Conservation (phyloP, 352 stramenopile species). For the Pythium coloratum region DNA sequence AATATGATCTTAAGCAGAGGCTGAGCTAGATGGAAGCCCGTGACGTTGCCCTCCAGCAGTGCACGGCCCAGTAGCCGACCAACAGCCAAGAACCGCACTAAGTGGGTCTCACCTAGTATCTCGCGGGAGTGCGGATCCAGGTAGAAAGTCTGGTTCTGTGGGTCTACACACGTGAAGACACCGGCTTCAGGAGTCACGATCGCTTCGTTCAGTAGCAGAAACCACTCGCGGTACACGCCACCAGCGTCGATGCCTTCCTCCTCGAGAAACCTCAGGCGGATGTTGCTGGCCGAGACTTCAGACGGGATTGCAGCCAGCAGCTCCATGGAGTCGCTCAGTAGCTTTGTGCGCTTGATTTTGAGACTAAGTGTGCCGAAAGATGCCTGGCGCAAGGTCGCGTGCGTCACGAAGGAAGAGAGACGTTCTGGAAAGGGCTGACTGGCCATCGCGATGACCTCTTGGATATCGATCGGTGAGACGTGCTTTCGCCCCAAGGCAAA, state of each 20-base stretch:
- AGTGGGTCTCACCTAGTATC: slow-evolving; percentile 26
- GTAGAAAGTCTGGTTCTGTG: slow-evolving; percentile 44
- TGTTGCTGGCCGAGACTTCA: background rate
- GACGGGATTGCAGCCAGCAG: background rate
- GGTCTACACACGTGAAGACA: slow-evolving; percentile 42
- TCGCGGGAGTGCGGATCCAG: slow-evolving; percentile 41
- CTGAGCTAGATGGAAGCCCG: slow-evolving; percentile 87
- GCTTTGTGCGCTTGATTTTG: background rate
- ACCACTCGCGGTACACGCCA: slow-evolving; percentile 69
- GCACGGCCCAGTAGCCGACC: slow-evolving; percentile 49
- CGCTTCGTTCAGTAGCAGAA: slow-evolving; percentile 52
- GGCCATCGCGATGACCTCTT: background rate
- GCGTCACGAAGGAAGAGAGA: slow-evolving; percentile 13
- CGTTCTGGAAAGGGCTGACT: slow-evolving; percentile 14
- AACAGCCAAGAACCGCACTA: slow-evolving; percentile 42
- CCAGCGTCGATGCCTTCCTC: slow-evolving; percentile 71
- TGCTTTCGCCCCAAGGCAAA: background rate
- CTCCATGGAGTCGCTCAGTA: slow-evolving; percentile 17
- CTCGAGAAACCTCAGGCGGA: slow-evolving; percentile 64
- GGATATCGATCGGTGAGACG: background rate
- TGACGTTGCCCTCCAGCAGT: slow-evolving; percentile 85
- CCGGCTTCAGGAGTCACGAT: slow-evolving; percentile 35
- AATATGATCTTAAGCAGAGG: slow-evolving; percentile 48
- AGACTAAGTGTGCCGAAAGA: slow-evolving; percentile 2
- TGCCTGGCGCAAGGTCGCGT: background rate